phyloP scores from a whole-genome alignment of 2,329 filamentous ascomycete genomes.

The Talaromyces piceae region DNA sequence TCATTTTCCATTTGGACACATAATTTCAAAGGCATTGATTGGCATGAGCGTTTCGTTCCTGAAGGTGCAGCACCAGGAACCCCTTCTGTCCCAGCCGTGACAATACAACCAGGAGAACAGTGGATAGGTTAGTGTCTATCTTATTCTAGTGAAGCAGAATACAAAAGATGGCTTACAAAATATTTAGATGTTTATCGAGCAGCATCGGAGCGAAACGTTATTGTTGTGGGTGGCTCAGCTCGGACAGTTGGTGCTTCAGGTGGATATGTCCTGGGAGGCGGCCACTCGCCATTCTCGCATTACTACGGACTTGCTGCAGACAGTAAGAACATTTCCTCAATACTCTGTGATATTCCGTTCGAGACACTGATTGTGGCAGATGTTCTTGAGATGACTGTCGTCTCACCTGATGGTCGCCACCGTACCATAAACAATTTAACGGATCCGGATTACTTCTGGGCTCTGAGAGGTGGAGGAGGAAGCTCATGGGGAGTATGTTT shows the following conservation, averaged over 20 bases:
- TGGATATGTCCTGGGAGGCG: slow-evolving; percentile 55
- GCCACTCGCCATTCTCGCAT: slow-evolving; percentile 48
- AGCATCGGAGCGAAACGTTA: slow-evolving; percentile 40
- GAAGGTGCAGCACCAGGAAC: neutral
- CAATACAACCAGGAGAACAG: slow-evolving; percentile 44
- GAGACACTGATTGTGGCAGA: neutral
- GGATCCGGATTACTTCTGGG: neutral
- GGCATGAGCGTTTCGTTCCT: slow-evolving; percentile 26
- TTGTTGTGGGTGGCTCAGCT: slow-evolving; percentile 49
- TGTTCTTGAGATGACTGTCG: slow-evolving; percentile 1
- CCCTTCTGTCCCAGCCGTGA: neutral
- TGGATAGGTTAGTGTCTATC: slow-evolving; percentile 44
- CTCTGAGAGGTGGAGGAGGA: neutral
- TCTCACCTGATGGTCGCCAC: neutral
- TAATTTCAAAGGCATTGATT: slow-evolving; percentile 22
- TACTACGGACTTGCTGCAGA: slow-evolving; percentile 54
- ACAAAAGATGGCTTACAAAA: neutral
- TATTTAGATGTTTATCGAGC: neutral
- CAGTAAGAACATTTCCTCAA: too few relatives aligned
- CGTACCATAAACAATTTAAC: neutral
- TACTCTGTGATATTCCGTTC: neutral
- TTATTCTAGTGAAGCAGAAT: slow-evolving; percentile 39
- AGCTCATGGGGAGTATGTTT: neutral
- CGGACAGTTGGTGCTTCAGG: slow-evolving; percentile 52
- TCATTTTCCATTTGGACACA: slow-evolving; percentile 30